phyloP scores from a whole-genome alignment of 2,329 filamentous ascomycete genomes.

The Aaosphaeria arxii region DNA sequence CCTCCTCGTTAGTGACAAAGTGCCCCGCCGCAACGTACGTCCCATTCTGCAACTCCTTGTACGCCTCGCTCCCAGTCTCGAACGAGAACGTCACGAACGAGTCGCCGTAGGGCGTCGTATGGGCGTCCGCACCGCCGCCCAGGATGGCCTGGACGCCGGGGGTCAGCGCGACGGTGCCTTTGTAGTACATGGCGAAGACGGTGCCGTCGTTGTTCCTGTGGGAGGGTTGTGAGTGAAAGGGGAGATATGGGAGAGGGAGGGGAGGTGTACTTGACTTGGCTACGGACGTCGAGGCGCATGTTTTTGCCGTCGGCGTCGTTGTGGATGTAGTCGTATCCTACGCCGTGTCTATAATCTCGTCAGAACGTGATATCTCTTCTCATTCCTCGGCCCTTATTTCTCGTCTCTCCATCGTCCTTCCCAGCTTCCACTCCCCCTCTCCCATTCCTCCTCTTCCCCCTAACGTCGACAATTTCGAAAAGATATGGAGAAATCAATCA shows the following conservation, averaged over 20 bases:
- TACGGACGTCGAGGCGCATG: slow-evolving; percentile 28
- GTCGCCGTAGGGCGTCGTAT: slow-evolving; percentile 27
- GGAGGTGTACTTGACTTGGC: slow-evolving; percentile 19
- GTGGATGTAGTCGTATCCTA: slow-evolving; percentile 32
- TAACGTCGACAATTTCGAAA: background rate
- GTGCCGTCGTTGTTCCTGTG: slow-evolving; percentile 17
- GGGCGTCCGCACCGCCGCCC: slow-evolving; percentile 15
- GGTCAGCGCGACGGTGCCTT: slow-evolving; percentile 25
- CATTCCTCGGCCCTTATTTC: too few species aligned
- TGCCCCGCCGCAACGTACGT: slow-evolving; percentile 27
- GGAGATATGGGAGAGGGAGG: background rate
- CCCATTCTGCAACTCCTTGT: slow-evolving; percentile 27
- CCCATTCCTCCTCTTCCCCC: background rate
- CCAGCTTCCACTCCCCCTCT: too few species aligned
- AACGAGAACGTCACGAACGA: slow-evolving; percentile 28
- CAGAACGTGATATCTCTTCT: too few species aligned
- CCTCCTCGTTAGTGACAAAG: slow-evolving; percentile 19
- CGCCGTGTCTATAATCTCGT: slow-evolving; percentile 16
- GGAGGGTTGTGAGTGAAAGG: background rate
- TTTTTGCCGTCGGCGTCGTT: slow-evolving; percentile 22
- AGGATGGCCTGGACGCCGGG: slow-evolving; percentile 21
- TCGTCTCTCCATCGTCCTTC: too few species aligned
- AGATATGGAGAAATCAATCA: background rate
- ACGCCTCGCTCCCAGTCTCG: slow-evolving; percentile 25
- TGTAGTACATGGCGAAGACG: slow-evolving; percentile 32